Conservation (phyloP, 768 basidiomycete species). For the Naganishia randhawae region DNA sequence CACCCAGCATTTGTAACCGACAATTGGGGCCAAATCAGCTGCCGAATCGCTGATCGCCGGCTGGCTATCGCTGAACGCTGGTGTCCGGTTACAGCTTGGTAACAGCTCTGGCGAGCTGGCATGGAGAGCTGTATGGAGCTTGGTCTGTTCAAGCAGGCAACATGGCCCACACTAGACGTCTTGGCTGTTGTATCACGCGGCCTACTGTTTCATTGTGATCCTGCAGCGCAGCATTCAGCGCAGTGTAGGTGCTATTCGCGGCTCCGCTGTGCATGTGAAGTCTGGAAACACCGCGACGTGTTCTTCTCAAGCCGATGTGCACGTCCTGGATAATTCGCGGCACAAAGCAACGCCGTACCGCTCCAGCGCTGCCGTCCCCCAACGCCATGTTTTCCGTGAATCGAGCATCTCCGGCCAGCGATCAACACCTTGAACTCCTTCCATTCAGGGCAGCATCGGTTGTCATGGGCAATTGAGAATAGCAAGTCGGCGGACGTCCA, state of each 20-base stretch:
- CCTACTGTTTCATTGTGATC: no score
- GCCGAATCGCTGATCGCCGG: background rate
- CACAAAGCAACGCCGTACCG: background rate
- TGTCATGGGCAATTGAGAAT: background rate
- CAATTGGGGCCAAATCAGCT: background rate
- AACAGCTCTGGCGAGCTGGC: no score
- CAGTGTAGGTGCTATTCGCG: background rate
- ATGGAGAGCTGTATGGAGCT: no score
- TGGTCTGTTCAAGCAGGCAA: no score
- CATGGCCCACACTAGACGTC: no score
- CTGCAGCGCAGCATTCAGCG: no score
- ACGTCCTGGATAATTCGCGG: background rate
- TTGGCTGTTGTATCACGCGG: no score
- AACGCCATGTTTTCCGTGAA: constrained; percentile 4
- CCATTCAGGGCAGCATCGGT: constrained; percentile 1
- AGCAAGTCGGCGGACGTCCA: background rate
- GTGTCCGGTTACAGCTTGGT: background rate
- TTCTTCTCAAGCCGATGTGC: background rate
- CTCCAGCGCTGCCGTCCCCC: background rate
- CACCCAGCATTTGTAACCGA: no score
- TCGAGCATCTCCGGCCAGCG: background rate
- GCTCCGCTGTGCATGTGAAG: background rate
- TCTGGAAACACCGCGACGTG: background rate
- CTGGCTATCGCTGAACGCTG: background rate
- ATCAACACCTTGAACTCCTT: constrained; percentile 2